A percentile compares a stretch with the other conserved stretches of the same genome.
phyloP scores from a whole-genome alignment of 306 rosid species.

The Astragalus membranaceus region DNA sequence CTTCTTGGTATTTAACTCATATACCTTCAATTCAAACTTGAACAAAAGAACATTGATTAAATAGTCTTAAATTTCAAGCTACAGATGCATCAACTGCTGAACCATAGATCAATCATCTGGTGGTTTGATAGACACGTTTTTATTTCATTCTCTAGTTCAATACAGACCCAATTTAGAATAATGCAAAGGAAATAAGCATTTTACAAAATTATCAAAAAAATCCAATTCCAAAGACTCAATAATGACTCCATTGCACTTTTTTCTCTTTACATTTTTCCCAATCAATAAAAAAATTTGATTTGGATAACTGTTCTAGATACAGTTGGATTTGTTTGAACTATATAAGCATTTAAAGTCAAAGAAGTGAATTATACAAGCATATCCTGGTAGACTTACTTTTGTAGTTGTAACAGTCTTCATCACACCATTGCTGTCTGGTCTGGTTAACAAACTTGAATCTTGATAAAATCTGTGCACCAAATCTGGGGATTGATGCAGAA shows the following conservation, averaged over 20 bases:
- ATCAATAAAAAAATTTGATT: not conserved
- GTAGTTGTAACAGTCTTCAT: slow-evolving; percentile 76
- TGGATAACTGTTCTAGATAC: not conserved
- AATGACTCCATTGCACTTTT: not conserved
- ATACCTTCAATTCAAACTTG: too few species aligned
- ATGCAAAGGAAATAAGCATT: not conserved
- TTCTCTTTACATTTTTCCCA: not conserved
- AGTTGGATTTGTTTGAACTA: not conserved
- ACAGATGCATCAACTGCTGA: not conserved
- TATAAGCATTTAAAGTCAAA: not conserved
- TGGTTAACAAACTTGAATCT: slow-evolving; percentile 72
- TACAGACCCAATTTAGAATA: not conserved
- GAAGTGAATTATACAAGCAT: not conserved
- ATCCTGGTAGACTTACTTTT: slow-evolving; percentile 40
- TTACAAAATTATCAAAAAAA: not conserved
- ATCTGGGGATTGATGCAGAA: slow-evolving; percentile 87
- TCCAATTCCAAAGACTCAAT: not conserved
- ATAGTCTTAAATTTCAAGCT: not conserved
- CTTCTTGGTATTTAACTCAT: too few species aligned
- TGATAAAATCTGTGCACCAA: slow-evolving; percentile 87
- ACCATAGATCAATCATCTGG: not conserved
- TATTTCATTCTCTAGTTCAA: not conserved
- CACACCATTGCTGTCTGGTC: slow-evolving; percentile 62
- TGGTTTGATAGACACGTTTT: not conserved
- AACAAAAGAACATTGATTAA: not conserved